A percentile compares a stretch with the other conserved stretches of the same genome.
phyloP scores from a whole-genome alignment of 1,139 yeast genomes.

The Lodderomyces beijingensis region DNA sequence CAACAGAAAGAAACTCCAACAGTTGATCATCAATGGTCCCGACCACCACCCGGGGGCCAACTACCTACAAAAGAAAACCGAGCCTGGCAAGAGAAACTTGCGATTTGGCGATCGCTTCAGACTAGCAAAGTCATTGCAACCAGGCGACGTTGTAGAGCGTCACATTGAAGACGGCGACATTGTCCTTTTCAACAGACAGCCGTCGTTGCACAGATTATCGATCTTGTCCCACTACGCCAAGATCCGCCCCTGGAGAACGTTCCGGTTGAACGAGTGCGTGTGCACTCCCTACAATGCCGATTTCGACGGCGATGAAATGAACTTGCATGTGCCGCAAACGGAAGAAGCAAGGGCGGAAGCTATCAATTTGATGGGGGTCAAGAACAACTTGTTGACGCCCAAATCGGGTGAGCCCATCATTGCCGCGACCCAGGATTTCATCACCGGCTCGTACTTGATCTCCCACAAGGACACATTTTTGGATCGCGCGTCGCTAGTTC shows the following conservation, averaged over 20 bases:
- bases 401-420: slow-evolving; percentile 98
- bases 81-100: slow-evolving; percentile 80
- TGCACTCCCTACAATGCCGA: slow-evolving; percentile 99
- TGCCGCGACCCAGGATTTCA: slow-evolving; percentile 99
- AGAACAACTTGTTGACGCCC: slow-evolving; percentile 89
- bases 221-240: slow-evolving; percentile 94
- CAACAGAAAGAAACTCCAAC: slow-evolving; percentile 72
- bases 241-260: slow-evolving; percentile 97
- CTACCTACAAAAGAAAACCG: slow-evolving; percentile 78
- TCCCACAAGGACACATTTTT: slow-evolving; percentile 91
- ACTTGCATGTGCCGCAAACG: slow-evolving; percentile 97
- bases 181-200: slow-evolving; percentile 95
- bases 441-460: slow-evolving; percentile 90
- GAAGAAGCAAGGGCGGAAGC: slow-evolving; percentile 99
- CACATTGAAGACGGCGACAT: slow-evolving; percentile 97
- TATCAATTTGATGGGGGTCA: slow-evolving; percentile 95
- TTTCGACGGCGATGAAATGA: slow-evolving; percentile 99
- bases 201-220: slow-evolving; percentile 91
- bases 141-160: slow-evolving; percentile 96
- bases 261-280: slow-evolving; percentile 96
- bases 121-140: slow-evolving; percentile 68
- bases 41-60: slow-evolving; percentile 94
- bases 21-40: slow-evolving; percentile 79
- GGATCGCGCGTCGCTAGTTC: slow-evolving; percentile 81
- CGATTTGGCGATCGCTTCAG: slow-evolving; percentile 82